Evolutionary conservation across 192 early-diverging fungal genomes (phyloP).

Genomic region (Linnemannia zychae): DNA sequence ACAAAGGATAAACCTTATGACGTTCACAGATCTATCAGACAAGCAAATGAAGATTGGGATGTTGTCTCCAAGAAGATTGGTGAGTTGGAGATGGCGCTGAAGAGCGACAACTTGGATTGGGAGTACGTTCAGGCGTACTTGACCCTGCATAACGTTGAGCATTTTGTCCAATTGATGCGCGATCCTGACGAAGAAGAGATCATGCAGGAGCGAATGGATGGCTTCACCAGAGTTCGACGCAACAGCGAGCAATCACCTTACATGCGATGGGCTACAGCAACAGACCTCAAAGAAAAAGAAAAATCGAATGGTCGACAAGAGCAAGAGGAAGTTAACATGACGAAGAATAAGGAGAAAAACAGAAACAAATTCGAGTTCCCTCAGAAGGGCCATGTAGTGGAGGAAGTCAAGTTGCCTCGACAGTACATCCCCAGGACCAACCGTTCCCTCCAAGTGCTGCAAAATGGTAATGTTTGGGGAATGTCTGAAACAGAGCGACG

Average conservation of each 20-base stretch:
- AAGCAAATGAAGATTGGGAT: neutral
- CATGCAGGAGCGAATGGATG: neutral
- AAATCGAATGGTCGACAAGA: neutral
- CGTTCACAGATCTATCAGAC: constrained; percentile 17
- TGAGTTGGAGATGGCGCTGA: constrained; percentile 25
- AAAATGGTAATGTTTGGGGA: constrained; percentile 59
- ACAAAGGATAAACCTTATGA: constrained; percentile 18
- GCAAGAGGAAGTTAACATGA: neutral
- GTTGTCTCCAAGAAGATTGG: constrained; percentile 11
- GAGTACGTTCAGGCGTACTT: constrained; percentile 24
- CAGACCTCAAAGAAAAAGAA: constrained; percentile 18
- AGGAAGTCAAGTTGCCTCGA: neutral
- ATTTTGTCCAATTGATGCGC: constrained; percentile 14
- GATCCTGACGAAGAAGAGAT: neutral
- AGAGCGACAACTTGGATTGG: constrained; percentile 13
- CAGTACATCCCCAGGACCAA: constrained; percentile 10
- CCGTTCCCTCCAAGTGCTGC: constrained; percentile 8
- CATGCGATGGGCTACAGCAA: constrained; percentile 25
- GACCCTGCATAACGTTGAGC: neutral
- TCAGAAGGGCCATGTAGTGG: neutral
- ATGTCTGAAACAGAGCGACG: constrained; percentile 61
- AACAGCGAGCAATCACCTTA: constrained; percentile 3
- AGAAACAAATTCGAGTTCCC: neutral
- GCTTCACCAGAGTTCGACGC: constrained; percentile 2
- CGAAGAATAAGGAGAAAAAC: neutral